phyloP scores from a whole-genome alignment of 1,284 basidiomycete species.

The Heterobasidion occidentale region DNA sequence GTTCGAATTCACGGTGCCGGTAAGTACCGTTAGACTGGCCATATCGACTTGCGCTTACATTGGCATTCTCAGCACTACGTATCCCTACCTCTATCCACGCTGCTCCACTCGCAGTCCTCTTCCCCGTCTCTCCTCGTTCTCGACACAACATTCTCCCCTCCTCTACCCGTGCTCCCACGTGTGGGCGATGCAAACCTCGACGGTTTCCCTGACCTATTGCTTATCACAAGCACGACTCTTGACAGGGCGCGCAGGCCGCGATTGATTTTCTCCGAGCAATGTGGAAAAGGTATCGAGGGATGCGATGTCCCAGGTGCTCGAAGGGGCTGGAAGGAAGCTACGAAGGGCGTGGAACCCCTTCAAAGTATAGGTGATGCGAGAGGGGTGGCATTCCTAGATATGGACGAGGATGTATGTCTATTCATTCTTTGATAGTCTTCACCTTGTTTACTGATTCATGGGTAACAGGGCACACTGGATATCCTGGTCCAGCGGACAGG shows the following conservation, averaged over 20 bases:
- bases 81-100: conserved; percentile 55
- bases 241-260: conserved; percentile 29
- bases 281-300: conserved; percentile 45
- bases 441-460: conserved; percentile 8
- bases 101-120: conserved; percentile 40
- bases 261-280: conserved; percentile 70
- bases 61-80: conserved; percentile 48
- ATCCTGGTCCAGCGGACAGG: conserved; percentile 85
- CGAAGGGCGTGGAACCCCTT: conserved; percentile 57
- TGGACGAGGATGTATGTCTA: conserved; percentile 87
- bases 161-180: conserved; percentile 72
- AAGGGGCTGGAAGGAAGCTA: conserved; percentile 58
- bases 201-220: conserved; percentile 88
- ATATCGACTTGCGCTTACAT: neutral
- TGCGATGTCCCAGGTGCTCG: conserved; percentile 43
- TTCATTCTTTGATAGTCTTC: neutral
- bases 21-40: conserved; percentile 31
- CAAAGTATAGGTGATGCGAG: conserved; percentile 71
- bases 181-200: conserved; percentile 92
- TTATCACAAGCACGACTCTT: conserved; percentile 44
- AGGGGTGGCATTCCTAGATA: conserved; percentile 79
- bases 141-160: conserved; percentile 53
- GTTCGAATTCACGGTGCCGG: conserved; percentile 58
- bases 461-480: conserved; percentile 82
- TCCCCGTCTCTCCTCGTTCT: conserved; percentile 59